Conservation (phyloP, 371 early-diverging fungal genomes). For the Mortierella polycephala region DNA sequence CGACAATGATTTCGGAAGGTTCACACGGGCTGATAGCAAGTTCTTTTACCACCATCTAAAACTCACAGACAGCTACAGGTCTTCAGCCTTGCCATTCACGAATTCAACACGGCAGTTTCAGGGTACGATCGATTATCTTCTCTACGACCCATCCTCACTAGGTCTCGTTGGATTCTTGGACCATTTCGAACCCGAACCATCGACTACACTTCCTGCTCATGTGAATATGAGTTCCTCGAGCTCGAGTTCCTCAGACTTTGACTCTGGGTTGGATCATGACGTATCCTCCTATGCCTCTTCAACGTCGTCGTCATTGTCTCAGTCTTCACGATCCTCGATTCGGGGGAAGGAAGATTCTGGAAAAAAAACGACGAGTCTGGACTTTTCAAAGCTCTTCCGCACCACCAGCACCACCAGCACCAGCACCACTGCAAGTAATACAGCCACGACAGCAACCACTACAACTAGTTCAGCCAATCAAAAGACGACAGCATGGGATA, state of each 20-base stretch:
- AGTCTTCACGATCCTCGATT: not conserved
- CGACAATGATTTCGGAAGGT: slow-evolving; percentile 82
- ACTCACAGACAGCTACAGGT: slow-evolving; percentile 76
- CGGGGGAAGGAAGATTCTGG: slow-evolving; percentile 6
- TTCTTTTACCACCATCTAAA: slow-evolving; percentile 74
- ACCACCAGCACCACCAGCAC: not conserved
- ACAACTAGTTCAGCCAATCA: not conserved
- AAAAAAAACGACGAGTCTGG: slow-evolving; percentile 9
- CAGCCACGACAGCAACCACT: not conserved
- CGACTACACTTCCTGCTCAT: not conserved
- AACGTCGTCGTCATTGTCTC: slow-evolving; percentile 5
- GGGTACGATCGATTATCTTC: slow-evolving; percentile 97
- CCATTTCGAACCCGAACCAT: slow-evolving; percentile 31
- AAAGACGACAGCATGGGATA: not conserved
- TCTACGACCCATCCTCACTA: slow-evolving; percentile 68
- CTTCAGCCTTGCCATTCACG: slow-evolving; percentile 87
- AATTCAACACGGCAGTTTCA: slow-evolving; percentile 91
- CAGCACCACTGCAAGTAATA: not conserved
- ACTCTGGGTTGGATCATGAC: slow-evolving; percentile 29
- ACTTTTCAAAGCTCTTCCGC: slow-evolving; percentile 32
- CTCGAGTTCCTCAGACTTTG: slow-evolving; percentile 37
- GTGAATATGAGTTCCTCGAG: slow-evolving; percentile 24
- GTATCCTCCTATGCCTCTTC: slow-evolving; percentile 10
- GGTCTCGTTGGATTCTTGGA: slow-evolving; percentile 50
- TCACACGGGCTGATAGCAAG: slow-evolving; percentile 75